These are phyloP conservation scores for Exophiala aquamarina DNA, from an alignment of 2,329 filamentous ascomycete genomes.

Conservation along the genomic window DNA sequence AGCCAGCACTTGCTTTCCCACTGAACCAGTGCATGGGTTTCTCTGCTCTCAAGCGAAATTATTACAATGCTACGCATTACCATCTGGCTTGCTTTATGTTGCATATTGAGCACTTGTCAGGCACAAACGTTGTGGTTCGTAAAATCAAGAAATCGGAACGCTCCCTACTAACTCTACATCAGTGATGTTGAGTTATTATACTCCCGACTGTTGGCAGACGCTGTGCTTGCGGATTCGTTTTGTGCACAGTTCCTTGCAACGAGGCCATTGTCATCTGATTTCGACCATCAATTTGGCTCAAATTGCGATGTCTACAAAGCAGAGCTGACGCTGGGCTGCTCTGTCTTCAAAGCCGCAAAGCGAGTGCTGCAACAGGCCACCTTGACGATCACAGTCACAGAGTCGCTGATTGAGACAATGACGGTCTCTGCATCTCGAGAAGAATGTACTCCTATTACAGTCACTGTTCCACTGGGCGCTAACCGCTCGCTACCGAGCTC, in stretches of 20 bases:
- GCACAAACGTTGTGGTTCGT: not conserved
- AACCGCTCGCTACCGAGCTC: not conserved
- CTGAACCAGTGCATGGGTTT: too few species aligned
- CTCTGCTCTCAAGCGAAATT: too few species aligned
- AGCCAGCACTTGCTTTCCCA: too few species aligned
- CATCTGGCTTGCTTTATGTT: not conserved
- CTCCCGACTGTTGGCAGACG: slow-evolving; percentile 7
- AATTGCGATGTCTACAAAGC: slow-evolving; percentile 1
- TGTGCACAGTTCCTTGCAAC: slow-evolving; percentile 4
- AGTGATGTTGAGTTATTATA: slow-evolving; percentile 6
- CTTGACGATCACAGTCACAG: slow-evolving; percentile 1
- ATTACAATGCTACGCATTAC: not conserved
- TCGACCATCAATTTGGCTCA: not conserved
- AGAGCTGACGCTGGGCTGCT: slow-evolving; percentile 8
- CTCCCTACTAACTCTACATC: too few species aligned
- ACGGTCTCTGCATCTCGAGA: too few species aligned
- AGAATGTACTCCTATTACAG: too few species aligned
- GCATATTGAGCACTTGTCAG: not conserved
- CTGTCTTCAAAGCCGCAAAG: slow-evolving; percentile 5
- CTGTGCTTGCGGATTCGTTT: slow-evolving; percentile 6
- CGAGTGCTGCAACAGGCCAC: not conserved
- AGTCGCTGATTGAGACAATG: not conserved
- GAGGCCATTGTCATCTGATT: not conserved
- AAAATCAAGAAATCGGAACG: too few species aligned
- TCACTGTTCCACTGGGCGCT: not conserved